Conservation (phyloP, 2,329 filamentous ascomycete species). For the Microsporum audouinii region DNA sequence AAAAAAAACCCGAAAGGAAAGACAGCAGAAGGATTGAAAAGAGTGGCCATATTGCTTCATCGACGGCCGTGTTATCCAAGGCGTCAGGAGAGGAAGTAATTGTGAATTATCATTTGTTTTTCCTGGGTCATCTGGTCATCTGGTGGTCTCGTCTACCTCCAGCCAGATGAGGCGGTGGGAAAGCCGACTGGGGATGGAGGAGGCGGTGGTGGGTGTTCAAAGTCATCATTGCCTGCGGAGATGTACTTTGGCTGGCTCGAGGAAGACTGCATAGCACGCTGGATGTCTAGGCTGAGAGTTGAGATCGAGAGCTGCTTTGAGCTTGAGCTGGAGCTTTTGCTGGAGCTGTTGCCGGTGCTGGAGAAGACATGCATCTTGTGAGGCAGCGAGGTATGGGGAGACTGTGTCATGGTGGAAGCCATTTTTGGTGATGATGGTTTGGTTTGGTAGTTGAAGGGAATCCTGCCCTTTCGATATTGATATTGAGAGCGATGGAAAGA, state of each 20-base stretch:
- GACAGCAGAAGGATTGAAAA: background rate
- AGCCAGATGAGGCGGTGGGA: background rate
- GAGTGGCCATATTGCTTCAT: background rate
- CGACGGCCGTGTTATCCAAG: background rate
- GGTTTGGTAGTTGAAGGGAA: background rate
- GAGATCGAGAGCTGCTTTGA: constrained; percentile 1
- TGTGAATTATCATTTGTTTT: background rate
- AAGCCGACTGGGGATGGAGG: constrained; percentile 23
- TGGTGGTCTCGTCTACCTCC: background rate
- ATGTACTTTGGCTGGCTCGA: constrained; percentile 24
- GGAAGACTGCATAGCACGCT: constrained; percentile 29
- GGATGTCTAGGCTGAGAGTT: constrained; percentile 29
- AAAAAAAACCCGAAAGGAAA: background rate
- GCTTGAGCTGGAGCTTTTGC: background rate
- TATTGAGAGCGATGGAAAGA: background rate
- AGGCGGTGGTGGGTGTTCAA: constrained; percentile 22
- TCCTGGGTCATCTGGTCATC: background rate
- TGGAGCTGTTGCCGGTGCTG: background rate
- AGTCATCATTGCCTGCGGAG: constrained; percentile 20
- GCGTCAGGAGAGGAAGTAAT: background rate
- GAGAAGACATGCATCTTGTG: constrained; percentile 2
- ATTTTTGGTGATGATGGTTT: background rate
- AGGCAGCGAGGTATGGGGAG: constrained; percentile 5
- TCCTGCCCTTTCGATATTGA: background rate
- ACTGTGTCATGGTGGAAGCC: constrained; percentile 7